Base-by-base conservation (phyloP, 176 grass and related monocot genomes). In the Paspalum vaginatum region DNA sequence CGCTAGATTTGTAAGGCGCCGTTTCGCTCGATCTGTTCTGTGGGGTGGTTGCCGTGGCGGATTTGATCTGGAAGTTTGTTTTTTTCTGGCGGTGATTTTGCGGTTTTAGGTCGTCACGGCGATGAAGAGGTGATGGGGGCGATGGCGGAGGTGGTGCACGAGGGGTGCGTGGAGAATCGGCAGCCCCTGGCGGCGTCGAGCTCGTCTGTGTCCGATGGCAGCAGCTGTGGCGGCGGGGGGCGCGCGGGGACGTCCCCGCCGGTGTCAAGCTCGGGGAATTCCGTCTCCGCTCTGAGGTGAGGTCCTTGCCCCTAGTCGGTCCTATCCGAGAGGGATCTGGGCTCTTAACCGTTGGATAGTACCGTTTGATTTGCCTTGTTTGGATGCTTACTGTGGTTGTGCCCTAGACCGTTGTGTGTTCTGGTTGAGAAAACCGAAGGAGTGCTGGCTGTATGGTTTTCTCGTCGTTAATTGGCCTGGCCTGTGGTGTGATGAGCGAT, bases 121-220 rank as follows among this genome's bases (percentile, higher is more conserved):
- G 74, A 81, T 85, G 83, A 61, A 61, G 72, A 53, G 58, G 41
- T 76, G 84, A 92, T 85, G 83, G 88, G 65, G 47, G 48, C 80
- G 42, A 92, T 88, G 87, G 50, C 63, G 74, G 86, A 79, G 69
- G 59, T 61, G 38, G 90, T 65, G 76, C 85, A 81, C 54, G 86
- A 86, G 67, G 85, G 96, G 84, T 99, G 96, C 84, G 93, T 99
- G 67, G 96, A 99, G 87, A 99, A 99, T 80, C 91, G 94, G 75
- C 94, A 97, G 82, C 85, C 70, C 40, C 75, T 91, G 64, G 82
- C 88, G 27, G 87, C 93, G 55, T 95, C 93, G 79, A 99, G 86
- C 82, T 93, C 88, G 17, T 99, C 93, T 9, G 44, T 89, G 20
- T 95, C 96, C 7, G 96, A 95, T 20, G 88, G 88, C 10, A 95